Evolutionary conservation across 176 grass and related monocot genomes (phyloP).

Genomic region (Oryza meyeriana): DNA sequence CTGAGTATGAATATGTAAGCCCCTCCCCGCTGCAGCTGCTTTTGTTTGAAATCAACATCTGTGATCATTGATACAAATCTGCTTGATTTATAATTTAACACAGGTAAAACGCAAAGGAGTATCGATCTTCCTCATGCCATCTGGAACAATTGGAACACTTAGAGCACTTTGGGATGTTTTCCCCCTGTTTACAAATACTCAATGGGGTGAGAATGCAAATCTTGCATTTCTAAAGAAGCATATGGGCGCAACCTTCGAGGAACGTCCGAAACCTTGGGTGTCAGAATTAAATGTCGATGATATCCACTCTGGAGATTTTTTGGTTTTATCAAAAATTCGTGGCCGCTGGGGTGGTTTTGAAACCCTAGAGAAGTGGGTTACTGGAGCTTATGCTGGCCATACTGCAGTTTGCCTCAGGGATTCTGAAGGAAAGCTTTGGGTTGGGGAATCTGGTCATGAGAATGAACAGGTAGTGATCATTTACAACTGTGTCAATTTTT

Average conservation of each 20-base stretch:
- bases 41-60: conserved; percentile 2
- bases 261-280: conserved; percentile 86
- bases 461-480: conserved; percentile 67
- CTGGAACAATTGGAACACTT: conserved; percentile 92
- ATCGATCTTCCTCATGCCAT: conserved; percentile 98
- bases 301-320: conserved; percentile 91
- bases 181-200: conserved; percentile 83
- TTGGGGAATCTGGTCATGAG: conserved; percentile 96
- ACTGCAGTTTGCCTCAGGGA: conserved; percentile 84
- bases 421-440: conserved; percentile 89
- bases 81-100: conserved; percentile 24
- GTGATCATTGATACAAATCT: conserved; percentile 10
- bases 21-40: neutral
- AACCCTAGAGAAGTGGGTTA: conserved; percentile 98
- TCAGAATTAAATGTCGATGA: conserved; percentile 78
- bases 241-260: conserved; percentile 89
- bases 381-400: conserved; percentile 92
- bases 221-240: conserved; percentile 91
- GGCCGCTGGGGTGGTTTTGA: conserved; percentile 97
- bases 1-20: conserved; percentile 97
- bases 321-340: conserved; percentile 90
- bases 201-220: conserved; percentile 87
- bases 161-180: conserved; percentile 95
- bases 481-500: neutral
- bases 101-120: conserved; percentile 92